Base-by-base conservation (phyloP, 805 yeast genomes). In the Kuraishia cidri region DNA sequence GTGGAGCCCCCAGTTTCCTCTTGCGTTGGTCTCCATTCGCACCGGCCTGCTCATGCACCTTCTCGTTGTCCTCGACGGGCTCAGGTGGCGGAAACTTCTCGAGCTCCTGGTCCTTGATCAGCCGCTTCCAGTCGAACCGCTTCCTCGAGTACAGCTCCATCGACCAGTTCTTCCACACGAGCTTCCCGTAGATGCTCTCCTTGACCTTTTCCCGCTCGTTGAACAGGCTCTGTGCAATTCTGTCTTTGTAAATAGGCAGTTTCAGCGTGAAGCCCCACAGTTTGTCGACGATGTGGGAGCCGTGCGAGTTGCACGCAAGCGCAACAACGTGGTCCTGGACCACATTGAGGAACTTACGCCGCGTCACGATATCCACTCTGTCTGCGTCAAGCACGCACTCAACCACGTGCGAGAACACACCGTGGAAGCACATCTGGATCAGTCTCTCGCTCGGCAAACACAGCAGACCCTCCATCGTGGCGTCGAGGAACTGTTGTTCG, bases 111-210 rank as follows among this genome's bases (percentile, higher is more conserved):
- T 71, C 69, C 37, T 74, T 82, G 12, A 79, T 65, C 24, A 71
- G 42, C 11, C 66, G 42, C 56, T 81, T 84, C 97, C 97, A 90
- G 48, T 87, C 96, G 47, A 64, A 72, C 52, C 78, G 72, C 56
- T 78, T 77, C 50, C 94, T 68, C 8, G 62, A 50, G 47, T 75
- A 90, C 45, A 78, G 58, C 52, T 92, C 97, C 79, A 90, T 69
- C 20, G 71, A 60, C 97, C 97, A 92, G 54, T 90, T 90, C 52
- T 80, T 84, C 97, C 97, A 92, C 2, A 92, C 97, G 45, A 76
- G 69, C 50, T 79, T 74, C 23, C 98, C 98, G 24, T 90, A 92
- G 9, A 64, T 71, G 49, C 95, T 83, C 39, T 79, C 85, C 60
- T 92, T 87, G 28, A 92, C 81, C 39, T 68, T 65, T 24, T 73